Conservation (phyloP, 805 yeast species). For the Metschnikowia arizonensis region DNA sequence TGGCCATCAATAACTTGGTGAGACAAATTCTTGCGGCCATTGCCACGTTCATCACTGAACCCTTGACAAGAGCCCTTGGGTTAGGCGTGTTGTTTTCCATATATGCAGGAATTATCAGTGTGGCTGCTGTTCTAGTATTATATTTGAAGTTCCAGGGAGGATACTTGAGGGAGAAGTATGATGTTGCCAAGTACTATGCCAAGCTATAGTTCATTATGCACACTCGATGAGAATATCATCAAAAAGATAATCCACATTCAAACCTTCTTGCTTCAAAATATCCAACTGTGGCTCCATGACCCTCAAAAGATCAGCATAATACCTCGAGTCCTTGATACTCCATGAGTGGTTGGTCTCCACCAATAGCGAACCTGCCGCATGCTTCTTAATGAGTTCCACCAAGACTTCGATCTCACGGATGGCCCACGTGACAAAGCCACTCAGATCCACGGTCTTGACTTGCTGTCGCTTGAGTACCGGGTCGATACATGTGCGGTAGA, state of each 20-base stretch:
- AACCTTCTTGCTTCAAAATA: constrained; percentile 59
- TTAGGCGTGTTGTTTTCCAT: constrained; percentile 68
- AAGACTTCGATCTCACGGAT: constrained; percentile 59
- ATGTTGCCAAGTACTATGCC: constrained; percentile 55
- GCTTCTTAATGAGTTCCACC: constrained; percentile 58
- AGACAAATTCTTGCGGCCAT: constrained; percentile 71
- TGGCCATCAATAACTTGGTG: constrained; percentile 73
- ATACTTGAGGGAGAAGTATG: constrained; percentile 60
- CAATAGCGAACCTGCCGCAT: constrained; percentile 56
- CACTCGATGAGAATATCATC: constrained; percentile 38
- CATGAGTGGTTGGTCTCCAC: constrained; percentile 12
- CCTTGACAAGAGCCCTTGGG: constrained; percentile 62
- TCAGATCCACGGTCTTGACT: constrained; percentile 31
- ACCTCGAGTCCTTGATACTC: constrained; percentile 38
- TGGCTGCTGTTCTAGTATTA: constrained; percentile 39
- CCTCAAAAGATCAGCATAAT: constrained; percentile 52
- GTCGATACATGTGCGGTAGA: constrained; percentile 52
- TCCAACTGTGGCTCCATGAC: constrained; percentile 55
- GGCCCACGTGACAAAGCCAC: constrained; percentile 70
- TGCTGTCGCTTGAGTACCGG: constrained; percentile 27
- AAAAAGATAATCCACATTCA: constrained; percentile 70
- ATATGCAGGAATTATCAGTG: constrained; percentile 53
- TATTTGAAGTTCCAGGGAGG: constrained; percentile 53
- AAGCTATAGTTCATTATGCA: constrained; percentile 28
- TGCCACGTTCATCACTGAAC: constrained; percentile 73